A percentile compares a stretch with the other conserved stretches of the same genome.
These are phyloP conservation scores for Trichoderma polysporum DNA, from an alignment of 2,329 filamentous ascomycete genomes.

Conservation along the genomic window DNA sequence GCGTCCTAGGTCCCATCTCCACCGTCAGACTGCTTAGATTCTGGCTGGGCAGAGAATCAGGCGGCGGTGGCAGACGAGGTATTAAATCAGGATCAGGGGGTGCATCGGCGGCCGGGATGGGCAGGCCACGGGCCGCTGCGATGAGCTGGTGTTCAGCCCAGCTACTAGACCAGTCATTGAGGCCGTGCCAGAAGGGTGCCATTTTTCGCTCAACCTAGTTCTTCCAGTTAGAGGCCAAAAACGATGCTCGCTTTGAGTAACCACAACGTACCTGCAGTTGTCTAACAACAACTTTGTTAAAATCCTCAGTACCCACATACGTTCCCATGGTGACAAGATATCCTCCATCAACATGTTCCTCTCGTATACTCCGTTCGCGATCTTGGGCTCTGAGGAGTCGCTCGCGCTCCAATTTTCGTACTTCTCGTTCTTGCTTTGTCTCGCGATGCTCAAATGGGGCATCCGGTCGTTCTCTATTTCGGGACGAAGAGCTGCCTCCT, in stretches of 20 bases:
- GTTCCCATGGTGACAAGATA: conserved; percentile 92
- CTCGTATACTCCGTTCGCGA: conserved; percentile 82
- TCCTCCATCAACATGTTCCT: conserved; percentile 92
- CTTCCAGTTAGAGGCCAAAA: conserved; percentile 22
- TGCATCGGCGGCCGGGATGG: conserved; percentile 81
- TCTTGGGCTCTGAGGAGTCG: conserved; percentile 74
- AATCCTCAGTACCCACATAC: conserved; percentile 91
- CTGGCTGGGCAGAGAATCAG: conserved; percentile 48
- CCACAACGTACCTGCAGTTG: conserved; percentile 73
- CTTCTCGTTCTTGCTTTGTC: conserved; percentile 88
- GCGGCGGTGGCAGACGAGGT: conserved; percentile 45
- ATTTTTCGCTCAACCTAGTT: conserved; percentile 83
- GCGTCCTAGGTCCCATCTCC: conserved; percentile 73
- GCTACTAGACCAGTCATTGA: conserved; percentile 82
- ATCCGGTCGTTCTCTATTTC: conserved; percentile 40
- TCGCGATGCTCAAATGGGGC: conserved; percentile 67
- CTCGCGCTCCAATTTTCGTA: conserved; percentile 80
- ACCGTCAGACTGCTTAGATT: conserved; percentile 73
- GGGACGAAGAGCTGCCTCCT: conserved; percentile 42
- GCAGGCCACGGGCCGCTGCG: conserved; percentile 79
- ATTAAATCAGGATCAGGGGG: conserved; percentile 68
- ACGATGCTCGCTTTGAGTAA: neutral
- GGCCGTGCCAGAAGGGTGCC: conserved; percentile 92
- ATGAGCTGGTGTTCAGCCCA: conserved; percentile 98
- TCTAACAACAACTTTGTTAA: conserved; percentile 82